Evolutionary conservation across 441 rosid species (phyloP).

Genomic region (Isatis lusitanica): DNA sequence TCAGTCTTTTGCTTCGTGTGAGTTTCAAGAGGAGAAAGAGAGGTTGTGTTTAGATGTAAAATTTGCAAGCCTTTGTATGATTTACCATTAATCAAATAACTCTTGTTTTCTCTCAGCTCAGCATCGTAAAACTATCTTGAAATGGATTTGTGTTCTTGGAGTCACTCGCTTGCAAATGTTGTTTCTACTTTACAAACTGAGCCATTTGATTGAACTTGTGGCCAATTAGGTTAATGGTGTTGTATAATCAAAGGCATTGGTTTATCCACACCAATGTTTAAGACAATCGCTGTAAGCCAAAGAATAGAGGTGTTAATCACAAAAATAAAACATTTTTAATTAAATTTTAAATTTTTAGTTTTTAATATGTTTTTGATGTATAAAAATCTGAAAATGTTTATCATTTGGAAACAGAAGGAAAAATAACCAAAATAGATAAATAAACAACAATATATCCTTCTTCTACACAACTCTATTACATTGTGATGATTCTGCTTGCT

Average conservation of each 20-base stretch:
- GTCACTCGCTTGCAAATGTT: background rate
- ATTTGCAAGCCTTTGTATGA: constrained; percentile 19
- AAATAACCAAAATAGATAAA: background rate
- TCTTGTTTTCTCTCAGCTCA: constrained; percentile 16
- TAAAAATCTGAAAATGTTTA: no score
- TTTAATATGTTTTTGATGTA: no score
- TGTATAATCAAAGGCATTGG: background rate
- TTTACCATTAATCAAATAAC: constrained; percentile 17
- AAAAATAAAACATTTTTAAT: no score
- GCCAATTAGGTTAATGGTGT: background rate
- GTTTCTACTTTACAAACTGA: background rate
- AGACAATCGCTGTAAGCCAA: background rate
- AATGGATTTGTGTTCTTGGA: background rate
- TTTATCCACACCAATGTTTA: background rate
- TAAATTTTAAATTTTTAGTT: no score
- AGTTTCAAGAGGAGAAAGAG: constrained; percentile 22
- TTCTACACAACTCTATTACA: constrained; percentile 1
- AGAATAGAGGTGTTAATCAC: background rate
- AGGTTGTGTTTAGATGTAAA: constrained; percentile 19
- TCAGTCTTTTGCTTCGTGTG: constrained; percentile 27
- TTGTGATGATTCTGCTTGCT: background rate
- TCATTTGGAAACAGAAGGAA: no score
- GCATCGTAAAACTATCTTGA: background rate
- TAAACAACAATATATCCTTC: background rate
- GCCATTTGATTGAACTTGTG: background rate